Percentiles rank a stretch among this genome's conserved stretches.
Conservation (phyloP, 257 asterid species). For the Apocynum venetum region DNA sequence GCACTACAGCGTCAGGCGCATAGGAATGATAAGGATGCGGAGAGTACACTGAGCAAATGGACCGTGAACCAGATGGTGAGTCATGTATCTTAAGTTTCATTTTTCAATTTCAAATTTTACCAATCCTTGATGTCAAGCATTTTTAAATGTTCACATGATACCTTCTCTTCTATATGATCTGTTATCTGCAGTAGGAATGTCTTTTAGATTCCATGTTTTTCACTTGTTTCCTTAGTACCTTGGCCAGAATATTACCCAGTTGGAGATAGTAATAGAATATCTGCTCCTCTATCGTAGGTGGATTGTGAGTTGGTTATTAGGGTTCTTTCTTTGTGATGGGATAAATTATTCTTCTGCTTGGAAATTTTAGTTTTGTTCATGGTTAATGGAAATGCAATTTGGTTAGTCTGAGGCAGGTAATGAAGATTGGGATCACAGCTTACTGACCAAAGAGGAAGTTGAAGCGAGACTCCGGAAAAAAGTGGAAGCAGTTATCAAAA, state of each 20-base stretch:
- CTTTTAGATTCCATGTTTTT: not conserved
- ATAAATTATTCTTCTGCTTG: not conserved
- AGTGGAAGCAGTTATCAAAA: constrained; percentile 82
- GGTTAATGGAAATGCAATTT: constrained; percentile 2
- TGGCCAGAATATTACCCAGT: not conserved
- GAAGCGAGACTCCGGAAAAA: constrained; percentile 61
- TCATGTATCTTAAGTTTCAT: not conserved
- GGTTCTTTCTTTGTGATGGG: too few relatives aligned
- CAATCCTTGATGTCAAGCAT: not conserved
- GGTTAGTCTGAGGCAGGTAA: constrained; percentile 59
- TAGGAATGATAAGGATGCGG: constrained; percentile 51
- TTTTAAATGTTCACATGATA: not conserved
- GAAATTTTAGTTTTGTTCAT: not conserved
- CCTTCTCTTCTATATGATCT: not conserved
- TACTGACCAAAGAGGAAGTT: constrained; percentile 71
- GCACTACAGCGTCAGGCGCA: constrained; percentile 40
- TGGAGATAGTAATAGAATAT: not conserved
- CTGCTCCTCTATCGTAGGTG: too few relatives aligned
- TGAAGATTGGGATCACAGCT: constrained; percentile 86
- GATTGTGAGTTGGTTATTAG: not conserved
- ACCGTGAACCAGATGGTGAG: constrained; percentile 50
- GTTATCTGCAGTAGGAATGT: not conserved
- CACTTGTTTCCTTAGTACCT: not conserved
- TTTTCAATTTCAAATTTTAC: not conserved
- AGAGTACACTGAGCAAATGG: constrained; percentile 67